phyloP scores from a whole-genome alignment of 768 basidiomycete genomes.

The Hemileccinum impolitum region DNA sequence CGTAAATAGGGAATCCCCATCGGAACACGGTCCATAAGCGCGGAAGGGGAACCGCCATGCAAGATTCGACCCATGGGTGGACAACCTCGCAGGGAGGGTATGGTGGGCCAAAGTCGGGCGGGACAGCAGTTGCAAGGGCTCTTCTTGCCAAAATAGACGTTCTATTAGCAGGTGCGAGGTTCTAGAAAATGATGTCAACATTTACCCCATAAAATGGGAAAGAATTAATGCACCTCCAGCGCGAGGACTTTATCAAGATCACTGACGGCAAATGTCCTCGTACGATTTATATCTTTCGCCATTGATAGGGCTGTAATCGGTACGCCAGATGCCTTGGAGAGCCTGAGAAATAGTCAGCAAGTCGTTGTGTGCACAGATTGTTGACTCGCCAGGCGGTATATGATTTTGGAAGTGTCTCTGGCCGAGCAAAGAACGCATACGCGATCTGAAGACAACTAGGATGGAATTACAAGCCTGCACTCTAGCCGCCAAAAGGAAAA shows the following conservation, averaged over 20 bases:
- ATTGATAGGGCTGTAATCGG: constrained; percentile 56
- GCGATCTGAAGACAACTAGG: constrained; percentile 80
- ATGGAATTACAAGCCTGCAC: not conserved
- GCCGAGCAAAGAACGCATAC: constrained; percentile 72
- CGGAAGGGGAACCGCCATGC: constrained; percentile 40
- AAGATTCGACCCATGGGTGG: constrained; percentile 68
- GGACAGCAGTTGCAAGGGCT: constrained; percentile 30
- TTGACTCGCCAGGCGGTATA: constrained; percentile 65
- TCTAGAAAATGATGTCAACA: constrained; percentile 33
- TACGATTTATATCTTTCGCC: constrained; percentile 57
- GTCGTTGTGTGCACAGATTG: not conserved
- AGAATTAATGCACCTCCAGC: constrained; percentile 39
- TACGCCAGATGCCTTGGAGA: constrained; percentile 63
- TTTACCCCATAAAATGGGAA: not conserved
- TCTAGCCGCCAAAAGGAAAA: not conserved
- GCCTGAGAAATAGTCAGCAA: constrained; percentile 46
- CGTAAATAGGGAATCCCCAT: constrained; percentile 84
- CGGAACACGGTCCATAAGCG: constrained; percentile 79
- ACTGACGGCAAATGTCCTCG: constrained; percentile 51
- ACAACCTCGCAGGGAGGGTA: constrained; percentile 68
- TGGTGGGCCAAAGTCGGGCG: constrained; percentile 43
- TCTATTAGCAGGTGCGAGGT: constrained; percentile 52
- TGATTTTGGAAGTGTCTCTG: constrained; percentile 79
- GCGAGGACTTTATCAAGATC: constrained; percentile 54
- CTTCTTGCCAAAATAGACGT: constrained; percentile 45